These are phyloP conservation scores for Pinus taeda DNA, from an alignment of 75 land plant genomes.

Conservation along the genomic window DNA sequence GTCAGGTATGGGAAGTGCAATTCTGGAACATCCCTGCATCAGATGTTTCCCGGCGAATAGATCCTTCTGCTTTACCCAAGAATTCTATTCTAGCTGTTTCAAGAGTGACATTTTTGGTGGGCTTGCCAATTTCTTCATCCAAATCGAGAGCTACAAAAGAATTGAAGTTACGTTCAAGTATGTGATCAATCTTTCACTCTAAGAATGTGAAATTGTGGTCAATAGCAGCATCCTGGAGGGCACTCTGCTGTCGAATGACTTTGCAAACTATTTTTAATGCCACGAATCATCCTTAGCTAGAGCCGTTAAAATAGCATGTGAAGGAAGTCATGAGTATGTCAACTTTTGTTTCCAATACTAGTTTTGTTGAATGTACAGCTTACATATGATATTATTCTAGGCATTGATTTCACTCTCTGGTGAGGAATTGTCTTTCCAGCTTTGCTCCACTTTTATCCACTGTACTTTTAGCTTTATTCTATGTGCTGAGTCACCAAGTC, in stretches of 20 bases:
- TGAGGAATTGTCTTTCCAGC: background rate
- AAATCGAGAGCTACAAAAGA: background rate
- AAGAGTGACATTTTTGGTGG: slow-evolving; percentile 7
- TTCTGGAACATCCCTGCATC: slow-evolving; percentile 6
- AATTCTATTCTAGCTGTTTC: slow-evolving; percentile 2
- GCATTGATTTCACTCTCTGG: background rate
- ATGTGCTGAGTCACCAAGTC: background rate
- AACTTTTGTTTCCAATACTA: background rate
- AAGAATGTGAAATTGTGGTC: background rate
- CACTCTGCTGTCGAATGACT: background rate
- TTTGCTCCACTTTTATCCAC: background rate
- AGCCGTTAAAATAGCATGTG: background rate
- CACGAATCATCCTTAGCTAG: background rate
- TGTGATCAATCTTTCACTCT: background rate
- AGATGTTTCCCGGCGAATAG: background rate
- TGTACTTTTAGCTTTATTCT: background rate
- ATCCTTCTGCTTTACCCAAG: slow-evolving; percentile 1
- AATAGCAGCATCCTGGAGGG: background rate
- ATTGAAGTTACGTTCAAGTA: background rate
- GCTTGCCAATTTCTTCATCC: background rate
- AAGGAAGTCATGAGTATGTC: background rate
- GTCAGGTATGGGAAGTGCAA: slow-evolving; percentile 13
- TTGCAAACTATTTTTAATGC: background rate
- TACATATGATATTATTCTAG: background rate
- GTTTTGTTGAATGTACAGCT: background rate